A percentile compares a stretch with the other conserved stretches of the same genome.
Evolutionary conservation across 331 rosid genomes (phyloP).

Genomic region (Telfairia occidentalis): DNA sequence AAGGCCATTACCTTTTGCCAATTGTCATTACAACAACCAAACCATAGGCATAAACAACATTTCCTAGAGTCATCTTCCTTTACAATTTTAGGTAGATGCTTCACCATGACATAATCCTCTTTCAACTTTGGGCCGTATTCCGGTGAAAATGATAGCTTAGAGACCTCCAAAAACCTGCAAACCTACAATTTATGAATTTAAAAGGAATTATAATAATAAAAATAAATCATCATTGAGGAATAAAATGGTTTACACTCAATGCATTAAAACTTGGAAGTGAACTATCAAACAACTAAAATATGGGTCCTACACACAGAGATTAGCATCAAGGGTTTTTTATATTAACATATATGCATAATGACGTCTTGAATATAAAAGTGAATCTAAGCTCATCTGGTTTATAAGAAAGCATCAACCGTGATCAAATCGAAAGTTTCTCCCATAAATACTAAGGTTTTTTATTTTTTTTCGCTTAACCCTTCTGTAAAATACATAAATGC

Average conservation of each 20-base stretch:
- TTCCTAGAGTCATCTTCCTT: slow-evolving; percentile 51
- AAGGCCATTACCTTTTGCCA: slow-evolving; percentile 81
- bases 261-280: neutral
- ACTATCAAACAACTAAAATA: slow-evolving; percentile 1
- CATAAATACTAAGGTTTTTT: neutral
- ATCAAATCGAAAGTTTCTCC: neutral
- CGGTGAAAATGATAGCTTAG: slow-evolving; percentile 78
- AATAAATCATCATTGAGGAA: neutral
- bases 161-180: slow-evolving; percentile 97
- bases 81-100: slow-evolving; percentile 73
- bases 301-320: neutral
- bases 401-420: neutral
- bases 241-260: neutral
- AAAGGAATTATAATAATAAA: slow-evolving; percentile 14
- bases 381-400: neutral
- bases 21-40: slow-evolving; percentile 83
- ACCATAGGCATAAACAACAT: slow-evolving; percentile 64
- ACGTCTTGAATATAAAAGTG: neutral
- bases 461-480: neutral
- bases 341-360: neutral
- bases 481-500: neutral
- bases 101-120: slow-evolving; percentile 91
- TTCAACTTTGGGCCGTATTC: slow-evolving; percentile 94
- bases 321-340: neutral
- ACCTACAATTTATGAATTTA: slow-evolving; percentile 42